Base-by-base conservation (phyloP, 495 filamentous ascomycete species). In the Annulohypoxylon maeteangense region DNA sequence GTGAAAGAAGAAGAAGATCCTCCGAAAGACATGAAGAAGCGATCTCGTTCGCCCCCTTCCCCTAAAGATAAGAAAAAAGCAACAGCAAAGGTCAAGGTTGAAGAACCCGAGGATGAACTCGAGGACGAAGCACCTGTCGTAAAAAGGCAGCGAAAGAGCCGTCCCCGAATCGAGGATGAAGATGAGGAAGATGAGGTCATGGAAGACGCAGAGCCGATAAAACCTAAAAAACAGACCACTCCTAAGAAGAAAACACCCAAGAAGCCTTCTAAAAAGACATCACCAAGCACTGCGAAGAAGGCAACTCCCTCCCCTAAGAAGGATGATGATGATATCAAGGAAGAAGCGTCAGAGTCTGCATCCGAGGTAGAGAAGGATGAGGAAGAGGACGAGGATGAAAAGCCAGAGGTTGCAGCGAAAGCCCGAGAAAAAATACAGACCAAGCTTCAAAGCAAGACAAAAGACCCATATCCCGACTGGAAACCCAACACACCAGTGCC, bases 381-480 rank as follows among this genome's bases (percentile, higher is more conserved):
- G 5, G 85, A 85, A 7, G 85, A 85, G 3, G 90, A 91, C 18
- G 90, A 92, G 29, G 91, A 93, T 10, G 89, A 92, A 73, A 92
- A 92, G 69, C 91, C 93, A 0, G 90, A 91, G 62, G 79, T 89
- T 27, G 89, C 89, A 44, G 90, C 88, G 18, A 93, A 95, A 79
- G 90, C 88, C 10, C 89, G 93, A 31, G 88, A 95, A 74, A 92
- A 92, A 72, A 87, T 95, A n/a, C 95, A 98, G 73, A 88, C 89
- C 2, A 91, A 89, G 4, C 79, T 98, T 48, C 86, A 84, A 20
- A 86, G 81, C 58, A 82, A 82, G 27, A 80, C 80, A 10, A 91
- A 92, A 66, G 92, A 97, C 78, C 91, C 92, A 47, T 98, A 94
- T 80, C 93, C 94, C 4, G 95, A 99, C 78, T 99, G 95, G 95